These are phyloP conservation scores for Ganoderma lucidum DNA, from an alignment of 1,284 basidiomycete genomes.

Conservation along the genomic window DNA sequence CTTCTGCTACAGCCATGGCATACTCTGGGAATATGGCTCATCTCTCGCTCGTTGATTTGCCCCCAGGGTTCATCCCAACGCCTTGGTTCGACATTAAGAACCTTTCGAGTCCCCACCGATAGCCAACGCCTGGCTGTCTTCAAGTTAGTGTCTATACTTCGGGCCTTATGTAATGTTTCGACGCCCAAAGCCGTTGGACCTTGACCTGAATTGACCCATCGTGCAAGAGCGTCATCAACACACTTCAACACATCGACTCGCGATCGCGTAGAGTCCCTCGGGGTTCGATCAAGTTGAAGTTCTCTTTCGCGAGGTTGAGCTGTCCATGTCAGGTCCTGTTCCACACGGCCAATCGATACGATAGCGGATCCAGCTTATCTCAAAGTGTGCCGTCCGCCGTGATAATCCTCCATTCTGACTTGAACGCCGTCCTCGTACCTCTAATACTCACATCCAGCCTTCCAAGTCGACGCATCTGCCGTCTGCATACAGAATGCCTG, in stretches of 20 bases:
- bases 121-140: too few relatives aligned
- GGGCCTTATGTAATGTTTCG: too few relatives aligned
- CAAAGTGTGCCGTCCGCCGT: neutral
- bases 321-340: neutral
- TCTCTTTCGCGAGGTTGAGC: neutral
- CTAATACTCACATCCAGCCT: neutral
- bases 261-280: neutral
- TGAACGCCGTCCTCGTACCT: neutral
- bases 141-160: too few relatives aligned
- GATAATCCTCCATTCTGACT: neutral
- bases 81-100: too few relatives aligned
- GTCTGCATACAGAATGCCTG: constrained; percentile 54
- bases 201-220: too few relatives aligned
- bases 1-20: neutral
- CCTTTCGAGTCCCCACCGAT: too few relatives aligned
- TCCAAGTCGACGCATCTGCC: neutral
- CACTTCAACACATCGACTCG: neutral
- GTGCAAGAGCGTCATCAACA: too few relatives aligned
- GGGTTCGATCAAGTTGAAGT: neutral
- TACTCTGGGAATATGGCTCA: neutral
- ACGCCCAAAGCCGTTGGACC: too few relatives aligned
- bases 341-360: neutral
- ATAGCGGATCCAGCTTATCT: constrained; percentile 15
- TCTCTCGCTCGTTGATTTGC: neutral
- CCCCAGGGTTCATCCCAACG: neutral